These are phyloP conservation scores for Botrytis pseudocinerea DNA, from an alignment of 2,329 filamentous ascomycete species.

Conservation along the genomic window DNA sequence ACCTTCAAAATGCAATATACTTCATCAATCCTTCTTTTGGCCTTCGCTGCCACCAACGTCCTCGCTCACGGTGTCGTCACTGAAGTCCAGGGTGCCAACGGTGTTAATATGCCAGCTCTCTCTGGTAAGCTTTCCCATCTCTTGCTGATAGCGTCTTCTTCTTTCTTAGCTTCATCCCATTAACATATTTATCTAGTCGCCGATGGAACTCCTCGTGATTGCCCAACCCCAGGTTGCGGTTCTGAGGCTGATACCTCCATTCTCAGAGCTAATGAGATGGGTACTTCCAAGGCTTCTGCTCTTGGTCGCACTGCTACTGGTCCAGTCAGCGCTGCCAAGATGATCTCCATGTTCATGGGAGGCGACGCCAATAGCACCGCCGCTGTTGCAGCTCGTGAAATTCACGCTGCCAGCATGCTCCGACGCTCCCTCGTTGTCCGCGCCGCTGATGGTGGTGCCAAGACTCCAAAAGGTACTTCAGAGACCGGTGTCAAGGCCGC, in stretches of 20 bases:
- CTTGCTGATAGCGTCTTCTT: neutral
- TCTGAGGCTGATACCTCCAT: slow-evolving; percentile 71
- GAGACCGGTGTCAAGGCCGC: slow-evolving; percentile 57
- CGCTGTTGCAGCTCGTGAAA: slow-evolving; percentile 64
- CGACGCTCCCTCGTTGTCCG: slow-evolving; percentile 39
- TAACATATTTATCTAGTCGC: slow-evolving; percentile 46
- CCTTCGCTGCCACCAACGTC: slow-evolving; percentile 47
- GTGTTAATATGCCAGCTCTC: slow-evolving; percentile 62
- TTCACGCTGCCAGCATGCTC: slow-evolving; percentile 67
- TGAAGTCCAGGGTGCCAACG: slow-evolving; percentile 58
- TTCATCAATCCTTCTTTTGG: slow-evolving; percentile 48
- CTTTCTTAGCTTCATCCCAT: slow-evolving; percentile 24
- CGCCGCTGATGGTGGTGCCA: slow-evolving; percentile 46
- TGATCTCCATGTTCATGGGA: slow-evolving; percentile 63
- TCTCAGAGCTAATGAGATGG: slow-evolving; percentile 62
- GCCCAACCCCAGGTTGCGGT: slow-evolving; percentile 59
- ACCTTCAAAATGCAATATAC: slow-evolving; percentile 50
- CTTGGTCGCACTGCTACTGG: slow-evolving; percentile 64
- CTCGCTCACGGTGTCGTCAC: slow-evolving; percentile 61
- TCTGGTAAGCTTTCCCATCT: slow-evolving; percentile 44
- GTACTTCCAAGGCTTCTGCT: slow-evolving; percentile 53
- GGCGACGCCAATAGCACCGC: slow-evolving; percentile 43
- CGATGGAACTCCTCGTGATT: slow-evolving; percentile 69
- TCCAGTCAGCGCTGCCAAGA: slow-evolving; percentile 56
- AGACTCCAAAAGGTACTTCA: slow-evolving; percentile 48